These are phyloP conservation scores for Paramecium primaurelia DNA, from an alignment of 73 alveolate genomes.

Conservation along the genomic window DNA sequence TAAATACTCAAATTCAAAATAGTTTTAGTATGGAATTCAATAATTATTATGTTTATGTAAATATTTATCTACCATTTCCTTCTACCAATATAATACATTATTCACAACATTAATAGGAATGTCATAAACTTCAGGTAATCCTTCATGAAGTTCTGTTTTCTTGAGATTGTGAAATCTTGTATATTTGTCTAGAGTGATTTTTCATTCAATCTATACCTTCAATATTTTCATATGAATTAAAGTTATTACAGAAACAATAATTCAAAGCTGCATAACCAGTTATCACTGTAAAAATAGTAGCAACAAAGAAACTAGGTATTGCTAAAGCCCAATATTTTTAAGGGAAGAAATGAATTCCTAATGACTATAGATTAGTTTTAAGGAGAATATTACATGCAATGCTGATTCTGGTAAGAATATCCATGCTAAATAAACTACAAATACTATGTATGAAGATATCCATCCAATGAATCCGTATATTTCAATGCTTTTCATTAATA, in stretches of 20 bases:
- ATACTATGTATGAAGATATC: constrained; percentile 54
- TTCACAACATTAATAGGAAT: constrained; percentile 65
- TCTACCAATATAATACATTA: constrained; percentile 56
- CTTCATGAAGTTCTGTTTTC: constrained; percentile 56
- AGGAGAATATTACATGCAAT: background rate
- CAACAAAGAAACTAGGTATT: constrained; percentile 35
- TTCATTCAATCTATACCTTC: background rate
- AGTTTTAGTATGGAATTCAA: background rate
- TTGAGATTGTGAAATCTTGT: constrained; percentile 41
- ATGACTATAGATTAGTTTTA: background rate
- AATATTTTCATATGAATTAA: constrained; percentile 15
- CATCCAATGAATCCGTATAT: constrained; percentile 66
- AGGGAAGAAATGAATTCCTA: constrained; percentile 63
- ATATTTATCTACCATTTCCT: constrained; percentile 3
- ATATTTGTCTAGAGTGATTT: background rate
- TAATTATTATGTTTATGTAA: background rate
- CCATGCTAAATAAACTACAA: constrained; percentile 57
- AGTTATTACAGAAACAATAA: constrained; percentile 47
- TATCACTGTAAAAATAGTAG: constrained; percentile 42
- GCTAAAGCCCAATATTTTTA: constrained; percentile 62
- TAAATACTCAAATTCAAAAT: background rate
- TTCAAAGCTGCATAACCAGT: constrained; percentile 55
- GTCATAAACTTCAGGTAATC: constrained; percentile 63
- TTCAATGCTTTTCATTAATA: constrained; percentile 55
- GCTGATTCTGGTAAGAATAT: constrained; percentile 53